Evolutionary conservation across 768 basidiomycete species (phyloP).

Genomic region (Wakefieldia striispora): DNA sequence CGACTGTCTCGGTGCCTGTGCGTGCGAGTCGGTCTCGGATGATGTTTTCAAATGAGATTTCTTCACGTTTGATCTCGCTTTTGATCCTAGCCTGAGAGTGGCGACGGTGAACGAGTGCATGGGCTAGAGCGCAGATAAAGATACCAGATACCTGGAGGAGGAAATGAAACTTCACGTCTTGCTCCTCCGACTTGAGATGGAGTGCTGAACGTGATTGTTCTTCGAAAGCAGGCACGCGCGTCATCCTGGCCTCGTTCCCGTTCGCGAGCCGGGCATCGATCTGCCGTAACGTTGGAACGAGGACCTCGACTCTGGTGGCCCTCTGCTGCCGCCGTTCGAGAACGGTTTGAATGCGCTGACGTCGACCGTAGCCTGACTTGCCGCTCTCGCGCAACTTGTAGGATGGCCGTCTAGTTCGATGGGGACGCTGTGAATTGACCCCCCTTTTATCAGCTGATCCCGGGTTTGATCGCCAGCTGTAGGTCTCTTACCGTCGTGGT

Average conservation of each 20-base stretch:
- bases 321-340: constrained; percentile 2
- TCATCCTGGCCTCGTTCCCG: no score
- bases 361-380: neutral
- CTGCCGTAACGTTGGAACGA: constrained; percentile 5
- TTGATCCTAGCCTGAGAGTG: constrained; percentile 8
- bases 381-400: constrained; percentile 1
- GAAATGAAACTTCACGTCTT: constrained; percentile 1
- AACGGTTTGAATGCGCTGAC: constrained; percentile 3
- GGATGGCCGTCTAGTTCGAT: constrained; percentile 6
- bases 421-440: neutral
- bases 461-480: no score
- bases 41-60: constrained; percentile 4
- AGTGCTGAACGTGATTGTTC: neutral
- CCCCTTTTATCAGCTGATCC: neutral
- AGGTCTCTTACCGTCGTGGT: no score
- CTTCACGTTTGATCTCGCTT: constrained; percentile 6
- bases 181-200: constrained; percentile 7
- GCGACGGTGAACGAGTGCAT: neutral
- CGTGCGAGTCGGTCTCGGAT: constrained; percentile 5
- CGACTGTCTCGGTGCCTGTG: constrained; percentile 7
- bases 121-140: neutral
- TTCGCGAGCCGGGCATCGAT: neutral
- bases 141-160: constrained; percentile 2
- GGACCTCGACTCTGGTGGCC: constrained; percentile 8
- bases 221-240: neutral